These are phyloP conservation scores for Furcasterigmium furcatum DNA, from an alignment of 2,329 filamentous ascomycete species.

Conservation along the genomic window DNA sequence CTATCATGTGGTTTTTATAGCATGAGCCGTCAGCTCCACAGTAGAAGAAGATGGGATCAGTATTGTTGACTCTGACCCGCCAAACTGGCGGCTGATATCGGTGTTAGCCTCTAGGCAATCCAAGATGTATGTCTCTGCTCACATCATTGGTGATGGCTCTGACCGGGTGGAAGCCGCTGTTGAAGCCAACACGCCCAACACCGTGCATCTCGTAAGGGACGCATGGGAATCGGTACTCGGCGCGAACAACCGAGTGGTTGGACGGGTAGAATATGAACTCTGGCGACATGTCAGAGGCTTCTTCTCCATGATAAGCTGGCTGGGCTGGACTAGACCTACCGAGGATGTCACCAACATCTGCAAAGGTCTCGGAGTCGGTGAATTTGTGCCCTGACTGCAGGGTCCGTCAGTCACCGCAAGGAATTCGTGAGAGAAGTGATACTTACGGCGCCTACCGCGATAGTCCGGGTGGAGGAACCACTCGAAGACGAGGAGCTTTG, in stretches of 20 bases:
- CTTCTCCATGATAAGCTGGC: not conserved
- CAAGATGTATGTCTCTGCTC: slow-evolving; percentile 14
- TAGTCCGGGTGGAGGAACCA: slow-evolving; percentile 5
- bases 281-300: slow-evolving; percentile 14
- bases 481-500: not conserved
- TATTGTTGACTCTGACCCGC: slow-evolving; percentile 51
- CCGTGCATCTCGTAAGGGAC: slow-evolving; percentile 56
- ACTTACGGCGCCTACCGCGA: slow-evolving; percentile 12
- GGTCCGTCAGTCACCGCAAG: not conserved
- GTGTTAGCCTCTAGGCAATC: slow-evolving; percentile 24
- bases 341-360: slow-evolving; percentile 44
- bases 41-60: slow-evolving; percentile 65
- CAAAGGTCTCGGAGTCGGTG: slow-evolving; percentile 21
- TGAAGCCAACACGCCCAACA: slow-evolving; percentile 47
- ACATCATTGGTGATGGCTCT: slow-evolving; percentile 43
- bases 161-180: slow-evolving; percentile 44
- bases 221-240: slow-evolving; percentile 58
- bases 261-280: slow-evolving; percentile 61
- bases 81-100: slow-evolving; percentile 37
- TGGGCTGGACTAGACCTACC: slow-evolving; percentile 23
- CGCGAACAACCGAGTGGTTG: slow-evolving; percentile 62
- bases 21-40: slow-evolving; percentile 68
- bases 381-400: slow-evolving; percentile 24
- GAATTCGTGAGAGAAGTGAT: no score
- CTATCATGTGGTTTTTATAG: slow-evolving; percentile 65